These are phyloP conservation scores for Ganoderma leucocontextum DNA, from an alignment of 1,284 basidiomycete species.

Conservation along the genomic window DNA sequence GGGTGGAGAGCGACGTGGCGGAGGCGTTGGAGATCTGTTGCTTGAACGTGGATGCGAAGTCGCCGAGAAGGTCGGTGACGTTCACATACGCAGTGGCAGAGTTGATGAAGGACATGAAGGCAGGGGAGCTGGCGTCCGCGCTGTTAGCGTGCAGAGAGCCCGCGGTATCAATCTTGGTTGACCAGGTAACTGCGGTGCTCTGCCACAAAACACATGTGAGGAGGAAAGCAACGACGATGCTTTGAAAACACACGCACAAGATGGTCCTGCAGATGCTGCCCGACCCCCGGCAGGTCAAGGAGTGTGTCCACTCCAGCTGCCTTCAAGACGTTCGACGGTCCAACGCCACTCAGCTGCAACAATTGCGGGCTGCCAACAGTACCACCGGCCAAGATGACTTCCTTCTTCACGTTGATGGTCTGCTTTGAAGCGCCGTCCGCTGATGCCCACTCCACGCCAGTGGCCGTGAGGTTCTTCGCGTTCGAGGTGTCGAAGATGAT, in stretches of 20 bases:
- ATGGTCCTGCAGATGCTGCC: slow-evolving; percentile 81
- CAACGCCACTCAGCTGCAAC: slow-evolving; percentile 77
- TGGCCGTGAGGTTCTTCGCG: slow-evolving; percentile 55
- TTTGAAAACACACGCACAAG: slow-evolving; percentile 46
- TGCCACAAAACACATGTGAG: slow-evolving; percentile 32
- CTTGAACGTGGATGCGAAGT: slow-evolving; percentile 42
- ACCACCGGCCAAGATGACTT: slow-evolving; percentile 71
- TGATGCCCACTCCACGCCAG: slow-evolving; percentile 63
- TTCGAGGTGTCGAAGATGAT: slow-evolving; percentile 57
- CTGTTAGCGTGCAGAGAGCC: slow-evolving; percentile 35
- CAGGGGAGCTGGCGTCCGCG: slow-evolving; percentile 40
- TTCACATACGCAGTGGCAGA: slow-evolving; percentile 74
- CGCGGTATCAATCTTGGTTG: slow-evolving; percentile 54
- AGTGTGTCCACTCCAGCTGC: slow-evolving; percentile 56
- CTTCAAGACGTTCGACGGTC: slow-evolving; percentile 63
- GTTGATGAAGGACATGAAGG: slow-evolving; percentile 72
- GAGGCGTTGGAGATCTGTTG: slow-evolving; percentile 46
- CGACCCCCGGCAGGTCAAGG: slow-evolving; percentile 74
- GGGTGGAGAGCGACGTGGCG: slow-evolving; percentile 45
- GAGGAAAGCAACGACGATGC: neutral
- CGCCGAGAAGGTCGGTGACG: slow-evolving; percentile 56
- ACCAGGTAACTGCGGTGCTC: slow-evolving; percentile 59
- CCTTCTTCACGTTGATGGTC: slow-evolving; percentile 59
- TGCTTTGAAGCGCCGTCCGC: slow-evolving; percentile 43
- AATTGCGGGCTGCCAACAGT: slow-evolving; percentile 73